A percentile compares a stretch with the other conserved stretches of the same genome.
phyloP scores from a whole-genome alignment of 345 rosid species.

The Eucalyptus sp. region DNA sequence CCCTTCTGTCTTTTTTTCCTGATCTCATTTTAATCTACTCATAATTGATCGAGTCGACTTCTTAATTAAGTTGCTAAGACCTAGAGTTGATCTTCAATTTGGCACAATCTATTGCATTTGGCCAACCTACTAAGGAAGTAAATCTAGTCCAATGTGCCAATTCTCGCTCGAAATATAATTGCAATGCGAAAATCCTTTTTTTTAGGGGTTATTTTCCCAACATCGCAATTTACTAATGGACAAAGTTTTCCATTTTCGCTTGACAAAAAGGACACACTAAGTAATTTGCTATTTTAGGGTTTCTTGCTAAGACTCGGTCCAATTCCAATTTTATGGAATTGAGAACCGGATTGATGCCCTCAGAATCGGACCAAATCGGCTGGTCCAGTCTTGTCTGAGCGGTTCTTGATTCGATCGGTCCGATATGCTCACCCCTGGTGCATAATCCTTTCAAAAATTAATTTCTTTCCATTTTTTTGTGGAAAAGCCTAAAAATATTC shows the following conservation, averaged over 20 bases:
- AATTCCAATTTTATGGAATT: too few species aligned
- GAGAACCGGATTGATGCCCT: too few species aligned
- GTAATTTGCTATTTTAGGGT: too few species aligned
- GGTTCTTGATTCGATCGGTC: rapidly evolving
- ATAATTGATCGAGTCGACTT: neutral
- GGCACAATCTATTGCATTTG: neutral
- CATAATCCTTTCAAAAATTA: too few species aligned
- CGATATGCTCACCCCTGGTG: rapidly evolving
- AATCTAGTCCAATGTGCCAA: neutral
- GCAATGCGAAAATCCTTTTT: neutral
- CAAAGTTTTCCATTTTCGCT: too few species aligned
- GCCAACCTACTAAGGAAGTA: neutral
- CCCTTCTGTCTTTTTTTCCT: neutral
- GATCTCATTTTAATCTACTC: neutral
- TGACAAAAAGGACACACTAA: too few species aligned
- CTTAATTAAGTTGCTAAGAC: neutral
- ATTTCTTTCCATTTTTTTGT: too few species aligned
- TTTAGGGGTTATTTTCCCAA: neutral
- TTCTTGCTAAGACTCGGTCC: too few species aligned
- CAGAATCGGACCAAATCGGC: too few species aligned
- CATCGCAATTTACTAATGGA: neutral
- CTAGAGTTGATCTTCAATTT: neutral
- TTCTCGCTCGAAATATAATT: neutral
- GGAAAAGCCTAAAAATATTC: too few species aligned
- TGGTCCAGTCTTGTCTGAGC: too few species aligned